Evolutionary conservation across 768 basidiomycete species (phyloP).

Genomic region (Leccinum olivaceopallidum): DNA sequence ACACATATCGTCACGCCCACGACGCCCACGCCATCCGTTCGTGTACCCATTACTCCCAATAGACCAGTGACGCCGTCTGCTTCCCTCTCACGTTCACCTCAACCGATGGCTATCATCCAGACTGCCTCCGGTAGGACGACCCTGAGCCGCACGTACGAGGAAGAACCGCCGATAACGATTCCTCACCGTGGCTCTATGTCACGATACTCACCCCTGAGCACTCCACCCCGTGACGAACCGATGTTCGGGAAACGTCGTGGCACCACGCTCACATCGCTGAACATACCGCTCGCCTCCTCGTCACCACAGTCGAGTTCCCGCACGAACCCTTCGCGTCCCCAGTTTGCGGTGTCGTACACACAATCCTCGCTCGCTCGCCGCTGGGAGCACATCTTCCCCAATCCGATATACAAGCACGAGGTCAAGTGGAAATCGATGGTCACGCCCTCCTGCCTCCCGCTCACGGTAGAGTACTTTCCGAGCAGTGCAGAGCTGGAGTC

Average conservation of each 20-base stretch:
- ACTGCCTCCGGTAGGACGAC: constrained; percentile 44
- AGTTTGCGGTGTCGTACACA: constrained; percentile 54
- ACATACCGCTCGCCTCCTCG: constrained; percentile 49
- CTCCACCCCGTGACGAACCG: constrained; percentile 71
- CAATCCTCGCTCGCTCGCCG: constrained; percentile 78
- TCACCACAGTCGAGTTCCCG: constrained; percentile 39
- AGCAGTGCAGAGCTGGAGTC: constrained; percentile 70
- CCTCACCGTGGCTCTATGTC: constrained; percentile 50
- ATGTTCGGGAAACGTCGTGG: constrained; percentile 54
- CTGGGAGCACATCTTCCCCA: constrained; percentile 88
- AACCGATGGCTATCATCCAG: constrained; percentile 42
- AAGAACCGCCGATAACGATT: constrained; percentile 44
- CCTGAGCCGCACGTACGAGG: constrained; percentile 56
- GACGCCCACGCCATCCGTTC: constrained; percentile 28
- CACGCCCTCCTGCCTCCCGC: constrained; percentile 83
- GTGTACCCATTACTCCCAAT: constrained; percentile 32
- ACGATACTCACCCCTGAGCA: constrained; percentile 64
- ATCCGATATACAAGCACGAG: constrained; percentile 73
- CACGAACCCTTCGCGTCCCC: constrained; percentile 70
- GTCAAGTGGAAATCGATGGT: constrained; percentile 91
- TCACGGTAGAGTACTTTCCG: constrained; percentile 90
- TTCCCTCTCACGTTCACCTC: constrained; percentile 38
- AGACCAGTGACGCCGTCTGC: constrained; percentile 32
- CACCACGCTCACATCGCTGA: constrained; percentile 37
- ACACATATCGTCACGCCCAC: constrained; percentile 38